These are phyloP conservation scores for Achlya hypogyna DNA, from an alignment of 352 stramenopile genomes.

Conservation along the genomic window DNA sequence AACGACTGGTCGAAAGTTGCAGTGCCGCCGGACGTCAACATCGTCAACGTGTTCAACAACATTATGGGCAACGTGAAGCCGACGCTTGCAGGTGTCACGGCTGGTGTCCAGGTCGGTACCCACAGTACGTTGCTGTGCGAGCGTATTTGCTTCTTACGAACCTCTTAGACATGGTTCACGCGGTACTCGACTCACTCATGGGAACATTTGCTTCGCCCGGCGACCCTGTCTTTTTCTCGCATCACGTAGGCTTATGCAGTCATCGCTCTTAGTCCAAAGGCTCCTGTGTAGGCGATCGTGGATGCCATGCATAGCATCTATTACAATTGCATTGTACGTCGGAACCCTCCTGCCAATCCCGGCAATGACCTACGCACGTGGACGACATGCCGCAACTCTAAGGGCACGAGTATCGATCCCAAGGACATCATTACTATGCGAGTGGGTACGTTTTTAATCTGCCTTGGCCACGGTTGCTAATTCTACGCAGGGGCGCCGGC, in stretches of 20 bases:
- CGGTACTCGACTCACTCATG: slow-evolving; percentile 37
- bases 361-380: neutral
- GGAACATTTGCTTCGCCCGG: slow-evolving; percentile 34
- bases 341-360: neutral
- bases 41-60: slow-evolving; percentile 3
- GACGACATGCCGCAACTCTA: neutral
- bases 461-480: neutral
- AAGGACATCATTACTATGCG: neutral
- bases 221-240: slow-evolving; percentile 67
- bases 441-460: too few species aligned
- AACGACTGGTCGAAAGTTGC: slow-evolving; percentile 38
- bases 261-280: neutral
- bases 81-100: slow-evolving; percentile 34
- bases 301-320: slow-evolving; percentile 16
- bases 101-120: slow-evolving; percentile 47
- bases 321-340: slow-evolving; percentile 11
- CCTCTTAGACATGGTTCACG: slow-evolving; percentile 52
- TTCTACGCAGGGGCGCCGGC: too few species aligned
- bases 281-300: neutral
- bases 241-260: slow-evolving; percentile 25
- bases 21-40: slow-evolving; percentile 49
- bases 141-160: neutral
- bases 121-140: slow-evolving; percentile 32
- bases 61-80: slow-evolving; percentile 13
- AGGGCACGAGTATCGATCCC: neutral